Base-by-base conservation (phyloP, 1,139 yeast genomes). In the Diutina siamensis region DNA sequence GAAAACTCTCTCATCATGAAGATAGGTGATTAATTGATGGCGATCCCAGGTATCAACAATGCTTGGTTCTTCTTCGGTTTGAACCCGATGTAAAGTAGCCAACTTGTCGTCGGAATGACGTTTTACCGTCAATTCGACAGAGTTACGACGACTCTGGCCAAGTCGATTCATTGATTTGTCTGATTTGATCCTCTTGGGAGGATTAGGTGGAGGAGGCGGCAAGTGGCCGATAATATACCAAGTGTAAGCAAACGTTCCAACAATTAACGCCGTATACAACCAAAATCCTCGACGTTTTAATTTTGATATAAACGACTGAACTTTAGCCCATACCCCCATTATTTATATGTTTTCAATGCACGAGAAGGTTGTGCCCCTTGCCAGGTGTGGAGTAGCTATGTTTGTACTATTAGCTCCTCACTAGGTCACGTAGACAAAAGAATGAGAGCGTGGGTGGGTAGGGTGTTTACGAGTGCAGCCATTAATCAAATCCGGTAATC, bases 21-120 rank as follows among this genome's bases (percentile, higher is more conserved):
- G 32, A 13, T 38, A 38, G 13, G 21, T 20, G 12, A 9, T 8
- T 27, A 38, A 38, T 17, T 38, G 42, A 5, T 22, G 28, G 7
- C 42, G 31, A 10, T 17, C 12, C 42, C 42, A 38, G 22, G 42
- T 38, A 12, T 38, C 42, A 25, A 38, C 42, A 9, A 38, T 25
- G 7, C n/a, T n/a, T 13, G 42, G 42, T 7, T 38, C 42, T 9
- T 38, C 28, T 3, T n/a, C 13, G 20, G 17, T n/a, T 15, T 38
- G 42, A 7, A 21, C 31, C 32, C 22, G 13, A 13, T 38, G 42
- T 15, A 38, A 25, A 15, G 21, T 18, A 17, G 32, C 13, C 15
- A 38, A 38, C 8, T 25, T 19, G 21, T n/a, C 18, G n/a, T 38
- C 32, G 15, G 42, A 32, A 9, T 38, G 31, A n/a, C 20, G 42